Evolutionary conservation across 257 asterid genomes (phyloP).

Genomic region (Leonotis leonurus): DNA sequence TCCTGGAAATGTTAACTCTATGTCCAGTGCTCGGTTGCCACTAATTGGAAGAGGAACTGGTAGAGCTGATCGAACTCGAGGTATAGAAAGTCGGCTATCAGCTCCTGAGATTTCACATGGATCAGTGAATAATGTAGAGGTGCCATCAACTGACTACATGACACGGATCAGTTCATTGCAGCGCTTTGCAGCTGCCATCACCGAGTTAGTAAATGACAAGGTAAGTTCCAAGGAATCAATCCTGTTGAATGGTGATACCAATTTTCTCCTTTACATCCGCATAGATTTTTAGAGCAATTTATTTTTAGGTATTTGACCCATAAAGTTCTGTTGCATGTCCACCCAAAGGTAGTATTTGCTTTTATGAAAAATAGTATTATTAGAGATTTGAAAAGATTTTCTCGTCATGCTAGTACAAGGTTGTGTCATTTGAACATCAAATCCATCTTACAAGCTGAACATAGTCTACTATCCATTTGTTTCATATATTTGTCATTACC

Average conservation of each 20-base stretch:
- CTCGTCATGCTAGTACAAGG: too few species aligned
- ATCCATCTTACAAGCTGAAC: too few species aligned
- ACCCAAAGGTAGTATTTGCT: too few species aligned
- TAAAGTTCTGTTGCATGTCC: too few species aligned
- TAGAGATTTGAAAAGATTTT: neutral
- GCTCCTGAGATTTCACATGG: constrained; percentile 64
- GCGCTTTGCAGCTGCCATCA: constrained; percentile 52
- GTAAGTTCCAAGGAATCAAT: constrained; percentile 26
- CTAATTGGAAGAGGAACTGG: constrained; percentile 34
- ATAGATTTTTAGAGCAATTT: too few species aligned
- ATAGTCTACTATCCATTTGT: too few species aligned
- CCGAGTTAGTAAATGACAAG: constrained; percentile 68
- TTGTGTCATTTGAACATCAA: too few species aligned
- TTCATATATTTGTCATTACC: too few species aligned
- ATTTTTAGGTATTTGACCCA: too few species aligned
- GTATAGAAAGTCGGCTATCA: constrained; percentile 45
- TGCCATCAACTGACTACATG: constrained; percentile 56
- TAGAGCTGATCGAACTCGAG: constrained; percentile 33
- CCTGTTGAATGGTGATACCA: neutral
- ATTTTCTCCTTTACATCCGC: too few species aligned
- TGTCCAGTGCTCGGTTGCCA: constrained; percentile 52
- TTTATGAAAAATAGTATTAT: neutral
- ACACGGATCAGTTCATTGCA: constrained; percentile 69
- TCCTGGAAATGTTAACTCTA: constrained; percentile 29
- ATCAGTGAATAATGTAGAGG: constrained; percentile 45